Evolutionary conservation across 2,329 filamentous ascomycete species (phyloP).

Genomic region (Penicillium decumbens): DNA sequence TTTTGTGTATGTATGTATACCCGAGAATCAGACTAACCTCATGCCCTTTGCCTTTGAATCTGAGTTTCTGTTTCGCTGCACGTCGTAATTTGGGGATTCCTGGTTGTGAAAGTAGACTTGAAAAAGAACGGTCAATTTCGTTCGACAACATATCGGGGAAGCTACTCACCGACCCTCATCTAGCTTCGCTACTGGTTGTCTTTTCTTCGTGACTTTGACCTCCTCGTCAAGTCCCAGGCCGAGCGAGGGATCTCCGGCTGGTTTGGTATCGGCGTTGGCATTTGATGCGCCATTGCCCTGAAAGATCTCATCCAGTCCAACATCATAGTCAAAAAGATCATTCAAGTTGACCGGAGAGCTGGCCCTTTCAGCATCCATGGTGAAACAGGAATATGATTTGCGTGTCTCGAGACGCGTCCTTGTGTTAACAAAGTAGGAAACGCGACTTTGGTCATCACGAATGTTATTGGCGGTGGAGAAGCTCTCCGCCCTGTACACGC

Average conservation of each 20-base stretch:
- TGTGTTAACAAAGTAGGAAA: neutral
- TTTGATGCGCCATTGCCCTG: constrained; percentile 30
- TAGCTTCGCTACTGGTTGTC: constrained; percentile 74
- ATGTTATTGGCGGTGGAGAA: constrained; percentile 13
- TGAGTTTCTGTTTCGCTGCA: constrained; percentile 64
- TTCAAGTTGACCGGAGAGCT: constrained; percentile 51
- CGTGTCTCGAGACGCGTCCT: constrained; percentile 10
- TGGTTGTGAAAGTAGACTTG: constrained; percentile 70
- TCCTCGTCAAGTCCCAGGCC: constrained; percentile 79
- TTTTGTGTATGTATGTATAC: constrained; percentile 3
- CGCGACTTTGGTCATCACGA: constrained; percentile 15
- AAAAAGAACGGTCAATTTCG: neutral
- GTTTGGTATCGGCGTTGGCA: constrained; percentile 19
- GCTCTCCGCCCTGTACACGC: constrained; percentile 12
- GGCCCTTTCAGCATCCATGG: constrained; percentile 13
- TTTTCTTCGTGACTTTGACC: constrained; percentile 72
- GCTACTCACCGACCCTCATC: constrained; percentile 66
- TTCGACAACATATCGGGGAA: neutral
- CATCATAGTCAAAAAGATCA: constrained; percentile 72
- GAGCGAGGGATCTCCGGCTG: constrained; percentile 43
- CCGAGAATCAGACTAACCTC: constrained; percentile 54
- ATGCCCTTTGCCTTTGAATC: constrained; percentile 87
- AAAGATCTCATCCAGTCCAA: constrained; percentile 52
- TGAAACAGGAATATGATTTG: neutral
- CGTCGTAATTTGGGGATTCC: constrained; percentile 79